phyloP scores from a whole-genome alignment of 768 basidiomycete genomes.

The Lactarius akahatsu region DNA sequence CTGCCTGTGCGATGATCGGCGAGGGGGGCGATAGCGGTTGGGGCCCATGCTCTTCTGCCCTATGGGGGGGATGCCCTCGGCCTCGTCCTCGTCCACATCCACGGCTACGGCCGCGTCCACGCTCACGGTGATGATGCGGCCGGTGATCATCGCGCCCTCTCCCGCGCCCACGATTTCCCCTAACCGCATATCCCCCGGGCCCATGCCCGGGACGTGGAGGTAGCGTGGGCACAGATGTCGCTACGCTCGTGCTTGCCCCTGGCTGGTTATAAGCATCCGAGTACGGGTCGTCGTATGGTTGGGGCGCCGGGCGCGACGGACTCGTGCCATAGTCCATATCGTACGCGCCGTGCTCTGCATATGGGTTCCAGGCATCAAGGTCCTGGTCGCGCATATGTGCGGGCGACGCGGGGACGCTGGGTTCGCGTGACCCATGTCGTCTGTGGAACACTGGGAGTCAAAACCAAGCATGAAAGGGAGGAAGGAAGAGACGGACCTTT shows the following conservation, averaged over 20 bases:
- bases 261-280: conserved; percentile 35
- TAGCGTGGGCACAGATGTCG: not conserved
- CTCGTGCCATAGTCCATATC: conserved; percentile 54
- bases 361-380: conserved; percentile 55
- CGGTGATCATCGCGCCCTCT: conserved; percentile 34
- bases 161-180: conserved; percentile 36
- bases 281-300: conserved; percentile 81
- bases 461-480: conserved; percentile 1
- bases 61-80: conserved; percentile 19
- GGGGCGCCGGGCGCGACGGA: conserved; percentile 61
- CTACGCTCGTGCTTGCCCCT: not conserved
- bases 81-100: conserved; percentile 33
- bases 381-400: conserved; percentile 58
- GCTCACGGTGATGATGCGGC: conserved; percentile 31
- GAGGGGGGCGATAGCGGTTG: conserved; percentile 46
- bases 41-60: conserved; percentile 36
- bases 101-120: conserved; percentile 31
- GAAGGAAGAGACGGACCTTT: conserved; percentile 45
- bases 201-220: not conserved
- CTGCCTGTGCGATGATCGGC: conserved; percentile 47
- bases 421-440: conserved; percentile 51
- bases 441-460: conserved; percentile 36
- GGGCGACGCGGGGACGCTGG: conserved; percentile 46
- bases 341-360: conserved; percentile 65
- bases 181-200: conserved; percentile 30